Evolutionary conservation across 306 rosid species (phyloP).

Genomic region (Rosa persica): DNA sequence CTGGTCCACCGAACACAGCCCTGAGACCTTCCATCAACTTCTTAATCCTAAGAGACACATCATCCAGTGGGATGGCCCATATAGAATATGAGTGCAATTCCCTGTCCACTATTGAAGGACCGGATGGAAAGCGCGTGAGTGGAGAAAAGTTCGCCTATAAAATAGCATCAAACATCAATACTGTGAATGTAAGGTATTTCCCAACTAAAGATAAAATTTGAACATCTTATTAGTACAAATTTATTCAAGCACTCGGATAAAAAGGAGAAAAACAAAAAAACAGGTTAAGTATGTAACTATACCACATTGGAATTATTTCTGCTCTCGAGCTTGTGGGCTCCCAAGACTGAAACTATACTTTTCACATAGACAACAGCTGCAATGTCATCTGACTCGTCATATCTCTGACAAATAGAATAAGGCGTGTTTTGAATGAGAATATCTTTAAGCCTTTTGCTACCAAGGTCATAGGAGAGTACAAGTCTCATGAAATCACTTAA

Average conservation of each 20-base stretch:
- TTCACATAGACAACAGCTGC: not conserved
- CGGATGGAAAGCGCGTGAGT: not conserved
- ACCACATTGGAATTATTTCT: not conserved
- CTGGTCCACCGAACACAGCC: constrained; percentile 73
- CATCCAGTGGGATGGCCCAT: constrained; percentile 83
- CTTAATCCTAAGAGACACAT: constrained; percentile 35
- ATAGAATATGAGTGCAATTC: constrained; percentile 52
- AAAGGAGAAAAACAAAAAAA: too few relatives aligned
- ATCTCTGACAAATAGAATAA: not conserved
- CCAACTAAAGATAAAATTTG: not conserved
- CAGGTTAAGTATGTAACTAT: too few relatives aligned
- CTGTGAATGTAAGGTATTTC: too few relatives aligned
- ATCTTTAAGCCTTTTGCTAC: not conserved
- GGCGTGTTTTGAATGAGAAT: not conserved
- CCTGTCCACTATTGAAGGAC: not conserved
- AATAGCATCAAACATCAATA: not conserved
- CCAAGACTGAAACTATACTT: not conserved
- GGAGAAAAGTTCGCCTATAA: not conserved
- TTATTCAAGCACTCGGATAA: too few relatives aligned
- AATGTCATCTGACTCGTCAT: too few relatives aligned
- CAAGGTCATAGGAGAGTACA: not conserved
- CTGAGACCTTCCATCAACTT: constrained; percentile 57
- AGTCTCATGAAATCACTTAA: too few relatives aligned
- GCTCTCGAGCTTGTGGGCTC: not conserved
- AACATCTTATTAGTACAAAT: not conserved